These are phyloP conservation scores for Carallia pectinifolia DNA, from an alignment of 345 rosid species.

Conservation along the genomic window DNA sequence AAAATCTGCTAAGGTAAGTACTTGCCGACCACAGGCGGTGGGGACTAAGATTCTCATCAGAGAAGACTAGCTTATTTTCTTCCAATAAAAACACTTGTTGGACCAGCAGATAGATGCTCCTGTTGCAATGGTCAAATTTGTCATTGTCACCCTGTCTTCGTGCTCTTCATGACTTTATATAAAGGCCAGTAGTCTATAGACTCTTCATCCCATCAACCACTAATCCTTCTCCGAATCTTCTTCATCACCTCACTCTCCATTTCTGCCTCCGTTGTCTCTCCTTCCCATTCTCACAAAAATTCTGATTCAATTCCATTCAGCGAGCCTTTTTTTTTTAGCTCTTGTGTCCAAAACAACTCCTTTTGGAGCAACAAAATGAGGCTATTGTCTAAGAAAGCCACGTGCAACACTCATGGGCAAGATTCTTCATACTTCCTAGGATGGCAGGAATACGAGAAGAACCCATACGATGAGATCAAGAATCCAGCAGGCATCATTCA, in stretches of 20 bases:
- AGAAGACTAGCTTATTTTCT: background rate
- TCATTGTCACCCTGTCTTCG: conserved; percentile 16
- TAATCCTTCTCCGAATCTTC: background rate
- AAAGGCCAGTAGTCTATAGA: conserved; percentile 8
- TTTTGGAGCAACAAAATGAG: conserved; percentile 35
- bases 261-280: conserved; percentile 6
- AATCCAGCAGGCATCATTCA: conserved; percentile 75
- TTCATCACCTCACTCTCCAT: background rate
- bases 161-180: conserved; percentile 14
- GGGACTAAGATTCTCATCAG: no score
- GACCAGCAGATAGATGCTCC: background rate
- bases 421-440: conserved; percentile 82
- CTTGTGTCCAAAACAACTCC: background rate
- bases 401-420: conserved; percentile 69
- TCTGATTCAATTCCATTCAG: no score
- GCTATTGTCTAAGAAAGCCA: conserved; percentile 61
- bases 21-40: no score
- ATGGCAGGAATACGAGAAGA: conserved; percentile 79
- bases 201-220: conserved; percentile 20
- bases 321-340: background rate
- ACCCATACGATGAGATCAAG: conserved; percentile 59
- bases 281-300: conserved; percentile 6
- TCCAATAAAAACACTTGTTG: background rate
- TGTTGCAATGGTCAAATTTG: conserved; percentile 27
- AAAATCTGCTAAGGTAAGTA: no score